phyloP scores from a whole-genome alignment of 306 rosid species.

The Prosopis cineraria region DNA sequence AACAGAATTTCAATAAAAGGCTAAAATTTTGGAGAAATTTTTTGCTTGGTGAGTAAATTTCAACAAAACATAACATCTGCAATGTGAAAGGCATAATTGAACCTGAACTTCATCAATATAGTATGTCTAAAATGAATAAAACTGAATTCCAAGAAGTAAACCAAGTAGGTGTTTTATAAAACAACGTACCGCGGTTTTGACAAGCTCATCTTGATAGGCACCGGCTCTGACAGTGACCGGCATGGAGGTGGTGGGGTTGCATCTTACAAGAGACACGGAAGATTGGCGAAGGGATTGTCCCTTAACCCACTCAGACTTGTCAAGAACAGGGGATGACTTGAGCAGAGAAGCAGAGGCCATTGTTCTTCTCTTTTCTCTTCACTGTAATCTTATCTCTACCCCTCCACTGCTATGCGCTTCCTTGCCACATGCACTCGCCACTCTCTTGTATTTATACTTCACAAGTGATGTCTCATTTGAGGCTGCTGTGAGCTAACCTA shows the following conservation, averaged over 20 bases:
- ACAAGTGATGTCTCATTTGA: constrained; percentile 63
- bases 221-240: constrained; percentile 73
- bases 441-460: constrained; percentile 57
- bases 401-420: constrained; percentile 47
- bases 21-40: background rate
- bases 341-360: constrained; percentile 78
- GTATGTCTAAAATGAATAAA: background rate
- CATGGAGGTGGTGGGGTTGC: constrained; percentile 56
- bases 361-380: background rate
- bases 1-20: background rate
- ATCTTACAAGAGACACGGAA: constrained; percentile 51
- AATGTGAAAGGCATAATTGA: background rate
- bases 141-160: background rate
- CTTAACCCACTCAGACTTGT: constrained; percentile 90
- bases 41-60: background rate
- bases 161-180: background rate
- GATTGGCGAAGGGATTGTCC: constrained; percentile 79
- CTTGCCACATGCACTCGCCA: constrained; percentile 51
- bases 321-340: constrained; percentile 80
- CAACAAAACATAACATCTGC: background rate
- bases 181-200: constrained; percentile 81
- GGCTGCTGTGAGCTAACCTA: constrained; percentile 60
- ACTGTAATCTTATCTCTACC: constrained; percentile 90
- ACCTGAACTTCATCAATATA: background rate
- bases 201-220: constrained; percentile 85